These are phyloP conservation scores for Globisporangium takayamanum DNA, from an alignment of 352 stramenopile genomes.

Conservation along the genomic window DNA sequence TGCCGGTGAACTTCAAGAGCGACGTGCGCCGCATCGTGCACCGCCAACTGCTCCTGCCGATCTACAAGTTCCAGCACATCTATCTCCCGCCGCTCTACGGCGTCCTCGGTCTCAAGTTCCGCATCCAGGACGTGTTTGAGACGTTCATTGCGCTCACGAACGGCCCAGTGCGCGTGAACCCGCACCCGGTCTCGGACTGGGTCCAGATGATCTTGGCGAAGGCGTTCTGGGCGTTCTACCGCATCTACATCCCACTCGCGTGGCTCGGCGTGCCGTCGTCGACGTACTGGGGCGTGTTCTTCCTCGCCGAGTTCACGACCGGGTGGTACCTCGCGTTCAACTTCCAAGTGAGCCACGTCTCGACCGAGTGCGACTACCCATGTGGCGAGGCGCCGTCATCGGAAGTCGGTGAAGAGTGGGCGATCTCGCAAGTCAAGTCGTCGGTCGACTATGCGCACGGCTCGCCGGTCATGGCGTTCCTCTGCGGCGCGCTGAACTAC, in stretches of 20 bases:
- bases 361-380: constrained; percentile 88
- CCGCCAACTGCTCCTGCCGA: constrained; percentile 76
- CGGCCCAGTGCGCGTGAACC: constrained; percentile 89
- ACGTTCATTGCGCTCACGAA: constrained; percentile 85
- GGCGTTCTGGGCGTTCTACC: constrained; percentile 86
- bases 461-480: constrained; percentile 85
- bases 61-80: constrained; percentile 91
- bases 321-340: constrained; percentile 93
- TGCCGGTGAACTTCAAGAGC: constrained; percentile 85
- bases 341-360: constrained; percentile 90
- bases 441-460: constrained; percentile 91
- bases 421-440: constrained; percentile 91
- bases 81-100: constrained; percentile 92
- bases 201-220: constrained; percentile 83
- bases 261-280: constrained; percentile 52
- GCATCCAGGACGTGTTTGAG: constrained; percentile 89
- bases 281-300: constrained; percentile 76
- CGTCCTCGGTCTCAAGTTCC: constrained; percentile 92
- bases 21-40: constrained; percentile 85
- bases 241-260: constrained; percentile 83
- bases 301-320: constrained; percentile 85
- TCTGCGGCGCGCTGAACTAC: constrained; percentile 95
- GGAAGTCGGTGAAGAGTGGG: constrained; percentile 87
- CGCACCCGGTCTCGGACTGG: constrained; percentile 72
- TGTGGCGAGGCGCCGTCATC: constrained; percentile 50